Evolutionary conservation across 139 green algal species (phyloP), one percentile per base, ranked within the genome.

Genomic region (Micromonas commoda): DNA sequence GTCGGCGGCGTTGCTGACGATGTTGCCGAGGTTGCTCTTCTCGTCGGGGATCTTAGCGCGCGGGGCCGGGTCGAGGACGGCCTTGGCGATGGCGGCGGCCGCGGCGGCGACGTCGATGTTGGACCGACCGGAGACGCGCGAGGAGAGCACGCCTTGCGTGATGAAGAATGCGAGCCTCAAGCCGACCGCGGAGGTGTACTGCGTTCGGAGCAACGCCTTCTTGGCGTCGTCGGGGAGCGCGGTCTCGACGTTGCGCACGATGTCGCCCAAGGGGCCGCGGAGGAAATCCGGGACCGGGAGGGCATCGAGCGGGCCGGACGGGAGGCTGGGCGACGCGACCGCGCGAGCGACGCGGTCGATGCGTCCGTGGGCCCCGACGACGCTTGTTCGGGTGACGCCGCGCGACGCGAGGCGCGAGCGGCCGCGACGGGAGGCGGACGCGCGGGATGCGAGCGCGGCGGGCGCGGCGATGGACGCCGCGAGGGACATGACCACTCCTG

Each of bases 161-260:
- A 75, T 38, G 38, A 75, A 75, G 37, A 75, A 75, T 32, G 38
- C 37, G 33, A 75, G 53, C 23, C 68, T 20, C 34, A 61, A 28
- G 34, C 23, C 26, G 3, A 63, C 23, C 21, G 37, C 24, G 26
- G 68, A 16, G 2, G 68, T 63, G 6, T 75, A 75, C 38, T 38
- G 23, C 68, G 68, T 37, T 29, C 68, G 37, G 26, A 63, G 19
- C 20, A 39, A n/a, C 9, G 23, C 21, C 34, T 13, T 26, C 29
- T 63, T 28, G 23, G 38, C 68, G 26, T 75, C 68, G 24, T 16
- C 29, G 23, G 68, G 68, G 26, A 75, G 45, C 45, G 9, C 9
- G 9, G 45, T 16, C 9, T 57, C 16, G 45, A 57, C 45, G 9
- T 57, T 9, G 9, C 16, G 9, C 9, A 57, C 9, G 9, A 16